Evolutionary conservation across 768 basidiomycete species (phyloP).

Genomic region (Austroboletus eburneus): DNA sequence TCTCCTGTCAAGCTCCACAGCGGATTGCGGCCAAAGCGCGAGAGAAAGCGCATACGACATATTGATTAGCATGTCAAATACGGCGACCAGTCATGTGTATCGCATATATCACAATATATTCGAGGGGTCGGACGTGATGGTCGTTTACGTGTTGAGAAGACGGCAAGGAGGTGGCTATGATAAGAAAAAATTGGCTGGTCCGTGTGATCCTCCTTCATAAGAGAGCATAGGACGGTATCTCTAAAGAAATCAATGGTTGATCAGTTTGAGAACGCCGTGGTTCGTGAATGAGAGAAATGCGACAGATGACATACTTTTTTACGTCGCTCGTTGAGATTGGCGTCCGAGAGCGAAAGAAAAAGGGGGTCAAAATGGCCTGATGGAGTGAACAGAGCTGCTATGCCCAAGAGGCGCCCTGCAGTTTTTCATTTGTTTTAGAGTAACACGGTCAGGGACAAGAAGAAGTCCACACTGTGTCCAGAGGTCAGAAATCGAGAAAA

Average conservation of each 20-base stretch:
- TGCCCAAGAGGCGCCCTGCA: conserved; percentile 1
- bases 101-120: conserved; percentile 4
- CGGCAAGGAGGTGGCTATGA: not conserved
- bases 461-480: conserved; percentile 13
- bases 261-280: conserved; percentile 7
- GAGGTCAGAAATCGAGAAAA: conserved; percentile 3
- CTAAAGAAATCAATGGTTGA: conserved; percentile 2
- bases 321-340: conserved; percentile 9
- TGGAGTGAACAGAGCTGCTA: not conserved
- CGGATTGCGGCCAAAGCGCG: conserved; percentile 1
- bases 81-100: not conserved
- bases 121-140: not conserved
- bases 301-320: conserved; percentile 15
- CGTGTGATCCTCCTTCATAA: conserved; percentile 1
- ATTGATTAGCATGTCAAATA: conserved; percentile 4
- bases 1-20: not conserved
- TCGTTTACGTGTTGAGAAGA: conserved; percentile 19
- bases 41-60: not conserved
- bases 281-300: conserved; percentile 4
- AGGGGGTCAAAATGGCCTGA: not conserved
- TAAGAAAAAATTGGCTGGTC: conserved; percentile 1
- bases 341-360: not conserved
- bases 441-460: conserved; percentile 17
- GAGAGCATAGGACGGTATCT: not conserved
- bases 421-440: conserved; percentile 10